These are phyloP conservation scores for Pyricularia sp. DNA, from an alignment of 2,329 filamentous ascomycete genomes.

Conservation along the genomic window DNA sequence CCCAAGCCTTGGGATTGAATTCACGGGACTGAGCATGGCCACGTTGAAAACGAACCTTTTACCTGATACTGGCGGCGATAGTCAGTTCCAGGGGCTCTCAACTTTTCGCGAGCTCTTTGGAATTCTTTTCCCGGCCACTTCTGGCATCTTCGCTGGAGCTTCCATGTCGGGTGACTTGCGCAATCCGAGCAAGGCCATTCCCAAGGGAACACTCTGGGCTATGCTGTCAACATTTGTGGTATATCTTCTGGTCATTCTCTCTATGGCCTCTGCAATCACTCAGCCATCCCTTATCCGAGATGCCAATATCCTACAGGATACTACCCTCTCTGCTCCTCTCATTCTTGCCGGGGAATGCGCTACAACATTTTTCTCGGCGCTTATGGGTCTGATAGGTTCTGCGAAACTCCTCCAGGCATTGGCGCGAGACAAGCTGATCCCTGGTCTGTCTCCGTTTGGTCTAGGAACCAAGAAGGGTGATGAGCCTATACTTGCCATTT, in stretches of 20 bases:
- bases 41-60: constrained; percentile 69
- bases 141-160: constrained; percentile 60
- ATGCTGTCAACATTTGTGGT: constrained; percentile 66
- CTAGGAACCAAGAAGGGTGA: constrained; percentile 64
- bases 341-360: constrained; percentile 77
- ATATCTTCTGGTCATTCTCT: constrained; percentile 68
- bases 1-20: constrained; percentile 51
- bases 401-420: constrained; percentile 80
- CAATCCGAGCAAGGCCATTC: constrained; percentile 76
- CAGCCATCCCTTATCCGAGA: constrained; percentile 65
- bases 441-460: constrained; percentile 64
- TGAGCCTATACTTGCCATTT: constrained; percentile 66
- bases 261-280: constrained; percentile 69
- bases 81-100: constrained; percentile 51
- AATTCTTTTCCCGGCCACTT: constrained; percentile 69
- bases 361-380: constrained; percentile 71
- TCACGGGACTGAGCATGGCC: constrained; percentile 64
- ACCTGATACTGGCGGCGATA: constrained; percentile 48
- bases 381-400: constrained; percentile 82
- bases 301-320: constrained; percentile 71
- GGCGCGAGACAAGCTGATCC: constrained; percentile 68
- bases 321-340: constrained; percentile 64
- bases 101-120: constrained; percentile 79
- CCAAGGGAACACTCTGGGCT: constrained; percentile 72
- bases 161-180: constrained; percentile 85